These are phyloP conservation scores for Auxenochlorella pyrenoidosa DNA, from an alignment of 139 green algal genomes.

Conservation along the genomic window DNA sequence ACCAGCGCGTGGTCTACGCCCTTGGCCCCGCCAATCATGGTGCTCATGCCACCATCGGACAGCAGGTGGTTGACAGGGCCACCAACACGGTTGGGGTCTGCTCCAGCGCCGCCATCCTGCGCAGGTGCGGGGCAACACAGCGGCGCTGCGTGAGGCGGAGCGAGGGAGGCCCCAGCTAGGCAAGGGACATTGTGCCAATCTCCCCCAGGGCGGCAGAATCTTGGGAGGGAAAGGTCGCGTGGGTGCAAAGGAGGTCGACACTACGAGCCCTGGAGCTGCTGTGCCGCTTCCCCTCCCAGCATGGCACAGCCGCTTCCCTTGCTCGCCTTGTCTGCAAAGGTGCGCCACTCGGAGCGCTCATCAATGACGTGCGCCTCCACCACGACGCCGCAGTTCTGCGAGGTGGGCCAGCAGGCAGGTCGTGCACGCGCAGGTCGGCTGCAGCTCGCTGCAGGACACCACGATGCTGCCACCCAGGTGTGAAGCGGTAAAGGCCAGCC, in stretches of 20 bases:
- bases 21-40: conserved; percentile 71
- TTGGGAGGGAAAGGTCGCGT: too few relatives aligned
- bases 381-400: conserved; percentile 88
- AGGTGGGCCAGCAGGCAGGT: background rate
- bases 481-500: too few relatives aligned
- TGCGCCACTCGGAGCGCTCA: conserved; percentile 96
- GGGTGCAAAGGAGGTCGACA: too few relatives aligned
- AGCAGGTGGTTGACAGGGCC: conserved; percentile 87
- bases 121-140: background rate
- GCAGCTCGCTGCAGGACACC: background rate
- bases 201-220: too few relatives aligned
- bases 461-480: background rate
- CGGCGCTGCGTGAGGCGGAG: too few relatives aligned
- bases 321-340: conserved; percentile 89
- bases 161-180: too few relatives aligned
- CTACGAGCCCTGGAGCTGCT: too few relatives aligned
- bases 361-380: conserved; percentile 91
- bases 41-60: conserved; percentile 81
- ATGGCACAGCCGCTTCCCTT: background rate
- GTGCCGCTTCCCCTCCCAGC: background rate
- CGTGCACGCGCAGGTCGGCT: too few relatives aligned
- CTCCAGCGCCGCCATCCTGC: conserved; percentile 76
- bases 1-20: conserved; percentile 46
- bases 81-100: conserved; percentile 87
- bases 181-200: too few relatives aligned